These are phyloP conservation scores for Inga oerstediana DNA, from an alignment of 306 rosid genomes.

Conservation along the genomic window DNA sequence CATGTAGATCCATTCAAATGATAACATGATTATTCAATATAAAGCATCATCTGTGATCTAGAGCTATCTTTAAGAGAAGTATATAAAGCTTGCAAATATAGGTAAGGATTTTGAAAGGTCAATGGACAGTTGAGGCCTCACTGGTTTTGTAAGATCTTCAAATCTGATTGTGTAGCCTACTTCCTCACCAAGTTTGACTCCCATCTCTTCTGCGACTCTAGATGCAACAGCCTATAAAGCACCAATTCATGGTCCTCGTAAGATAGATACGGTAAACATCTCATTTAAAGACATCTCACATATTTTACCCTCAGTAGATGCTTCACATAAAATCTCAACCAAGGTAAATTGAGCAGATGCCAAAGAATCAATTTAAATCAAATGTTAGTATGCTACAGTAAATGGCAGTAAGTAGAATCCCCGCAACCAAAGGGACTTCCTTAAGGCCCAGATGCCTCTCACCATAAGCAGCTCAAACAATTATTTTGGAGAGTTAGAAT, in stretches of 20 bases:
- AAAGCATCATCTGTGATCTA: background rate
- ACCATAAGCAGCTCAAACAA: background rate
- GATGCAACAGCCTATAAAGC: conserved; percentile 75
- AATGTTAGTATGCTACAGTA: background rate
- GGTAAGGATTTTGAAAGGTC: background rate
- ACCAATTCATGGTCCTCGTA: background rate
- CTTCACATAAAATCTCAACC: background rate
- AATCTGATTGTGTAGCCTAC: conserved; percentile 96
- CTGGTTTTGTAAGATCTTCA: conserved; percentile 82
- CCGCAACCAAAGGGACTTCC: background rate
- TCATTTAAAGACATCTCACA: background rate
- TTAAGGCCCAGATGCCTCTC: background rate
- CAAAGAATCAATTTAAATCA: background rate
- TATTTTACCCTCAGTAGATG: background rate
- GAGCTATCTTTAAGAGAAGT: background rate
- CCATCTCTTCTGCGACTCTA: conserved; percentile 95
- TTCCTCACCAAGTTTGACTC: conserved; percentile 84
- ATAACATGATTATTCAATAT: background rate
- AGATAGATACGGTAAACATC: background rate
- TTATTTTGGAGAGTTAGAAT: background rate
- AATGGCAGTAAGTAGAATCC: background rate
- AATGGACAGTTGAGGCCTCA: conserved; percentile 34
- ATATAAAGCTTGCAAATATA: background rate
- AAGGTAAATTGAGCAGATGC: background rate
- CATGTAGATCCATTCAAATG: background rate